Conservation (phyloP, 2,329 filamentous ascomycete genomes). For the Penicillium sp. region DNA sequence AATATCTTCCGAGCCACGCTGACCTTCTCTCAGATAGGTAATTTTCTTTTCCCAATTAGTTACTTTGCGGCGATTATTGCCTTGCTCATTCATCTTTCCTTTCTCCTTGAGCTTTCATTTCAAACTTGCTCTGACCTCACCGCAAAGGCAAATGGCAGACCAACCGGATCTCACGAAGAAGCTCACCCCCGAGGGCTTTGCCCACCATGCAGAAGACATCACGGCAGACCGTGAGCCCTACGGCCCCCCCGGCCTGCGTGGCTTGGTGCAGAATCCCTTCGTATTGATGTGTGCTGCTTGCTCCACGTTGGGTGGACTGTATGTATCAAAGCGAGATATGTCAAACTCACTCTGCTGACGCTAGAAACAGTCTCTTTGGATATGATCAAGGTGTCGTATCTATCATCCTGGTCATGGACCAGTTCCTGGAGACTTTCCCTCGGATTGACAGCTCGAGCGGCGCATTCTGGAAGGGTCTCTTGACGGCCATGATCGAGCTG, state of each 20-base stretch:
- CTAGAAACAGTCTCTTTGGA: constrained; percentile 46
- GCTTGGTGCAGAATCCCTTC: constrained; percentile 54
- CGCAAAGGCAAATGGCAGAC: constrained; percentile 23
- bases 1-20: constrained; percentile 1
- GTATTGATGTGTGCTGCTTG: constrained; percentile 57
- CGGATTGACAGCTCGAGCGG: constrained; percentile 45
- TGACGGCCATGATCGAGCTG: constrained; percentile 61
- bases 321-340: too few relatives aligned
- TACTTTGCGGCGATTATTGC: neutral
- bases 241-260: constrained; percentile 47
- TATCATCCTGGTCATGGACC: constrained; percentile 57
- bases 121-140: neutral
- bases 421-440: constrained; percentile 53
- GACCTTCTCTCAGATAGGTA: neutral
- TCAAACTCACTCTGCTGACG: neutral
- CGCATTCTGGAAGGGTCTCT: constrained; percentile 49
- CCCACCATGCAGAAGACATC: constrained; percentile 40
- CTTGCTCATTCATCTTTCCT: neutral
- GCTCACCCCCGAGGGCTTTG: constrained; percentile 30
- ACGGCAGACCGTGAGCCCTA: constrained; percentile 36
- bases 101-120: neutral
- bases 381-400: constrained; percentile 53
- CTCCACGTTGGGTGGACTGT: constrained; percentile 54
- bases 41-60: neutral
- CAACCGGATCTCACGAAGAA: constrained; percentile 23